Conservation (phyloP, 352 stramenopile genomes). For the Thraustotheca clavata region DNA sequence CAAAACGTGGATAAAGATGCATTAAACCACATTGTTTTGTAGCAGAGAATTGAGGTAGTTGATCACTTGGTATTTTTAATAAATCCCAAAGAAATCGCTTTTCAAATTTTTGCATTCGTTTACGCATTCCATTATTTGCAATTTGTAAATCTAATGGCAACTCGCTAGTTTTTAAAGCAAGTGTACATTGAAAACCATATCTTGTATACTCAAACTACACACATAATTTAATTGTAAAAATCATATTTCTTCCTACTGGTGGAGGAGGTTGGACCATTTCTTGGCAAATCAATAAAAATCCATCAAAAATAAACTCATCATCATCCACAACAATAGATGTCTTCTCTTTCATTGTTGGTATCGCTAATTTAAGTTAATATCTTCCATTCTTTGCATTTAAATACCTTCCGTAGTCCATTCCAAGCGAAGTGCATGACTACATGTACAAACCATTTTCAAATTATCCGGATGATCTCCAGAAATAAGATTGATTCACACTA, state of each 20-base stretch:
- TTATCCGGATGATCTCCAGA: no score
- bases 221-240: neutral
- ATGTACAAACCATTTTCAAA: no score
- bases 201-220: conserved; percentile 79
- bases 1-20: conserved; percentile 75
- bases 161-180: conserved; percentile 56
- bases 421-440: no score
- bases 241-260: conserved; percentile 28
- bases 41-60: conserved; percentile 44
- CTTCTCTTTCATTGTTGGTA: no score
- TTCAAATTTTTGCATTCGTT: conserved; percentile 51
- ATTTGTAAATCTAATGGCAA: conserved; percentile 42
- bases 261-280: conserved; percentile 39
- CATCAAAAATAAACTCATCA: conserved; percentile 71
- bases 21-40: conserved; percentile 62
- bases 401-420: no score
- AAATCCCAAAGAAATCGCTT: conserved; percentile 67
- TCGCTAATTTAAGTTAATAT: no score
- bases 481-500: no score
- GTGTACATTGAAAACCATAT: conserved; percentile 64
- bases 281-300: conserved; percentile 78
- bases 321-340: conserved; percentile 57
- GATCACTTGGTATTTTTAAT: conserved; percentile 58
- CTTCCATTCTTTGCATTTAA: no score
- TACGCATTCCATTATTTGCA: neutral